Conservation (phyloP, 1,284 basidiomycete genomes). For the Mycena sp. region DNA sequence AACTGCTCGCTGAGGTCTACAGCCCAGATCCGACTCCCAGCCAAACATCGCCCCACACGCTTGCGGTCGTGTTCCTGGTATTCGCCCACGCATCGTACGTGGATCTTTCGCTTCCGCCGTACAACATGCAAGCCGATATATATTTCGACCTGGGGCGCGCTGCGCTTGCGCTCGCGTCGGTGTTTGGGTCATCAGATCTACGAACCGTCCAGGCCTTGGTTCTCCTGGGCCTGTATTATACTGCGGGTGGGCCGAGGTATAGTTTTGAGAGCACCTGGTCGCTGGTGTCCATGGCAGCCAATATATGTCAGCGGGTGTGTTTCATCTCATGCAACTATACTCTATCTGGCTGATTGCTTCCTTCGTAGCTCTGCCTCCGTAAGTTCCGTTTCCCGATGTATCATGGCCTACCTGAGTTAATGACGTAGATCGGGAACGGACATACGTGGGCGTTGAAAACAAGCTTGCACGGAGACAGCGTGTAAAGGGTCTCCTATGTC, state of each 20-base stretch:
- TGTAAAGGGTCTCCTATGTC: background rate
- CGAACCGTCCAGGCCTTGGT: slow-evolving; percentile 15
- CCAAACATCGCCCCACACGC: background rate
- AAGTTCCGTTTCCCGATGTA: background rate
- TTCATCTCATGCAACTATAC: background rate
- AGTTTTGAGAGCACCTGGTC: slow-evolving; percentile 10
- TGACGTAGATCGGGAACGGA: slow-evolving; percentile 6
- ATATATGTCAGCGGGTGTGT: background rate
- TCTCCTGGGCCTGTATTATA: slow-evolving; percentile 13
- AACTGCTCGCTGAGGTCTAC: slow-evolving; percentile 3
- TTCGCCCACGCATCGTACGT: slow-evolving; percentile 18
- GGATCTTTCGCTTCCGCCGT: slow-evolving; percentile 16
- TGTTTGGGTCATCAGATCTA: slow-evolving; percentile 14
- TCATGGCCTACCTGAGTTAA: background rate
- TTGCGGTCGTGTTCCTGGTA: slow-evolving; percentile 10
- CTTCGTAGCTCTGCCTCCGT: slow-evolving; percentile 12
- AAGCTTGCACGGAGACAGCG: slow-evolving; percentile 3
- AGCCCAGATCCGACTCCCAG: background rate
- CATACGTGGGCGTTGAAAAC: background rate
- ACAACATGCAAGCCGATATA: slow-evolving; percentile 12
- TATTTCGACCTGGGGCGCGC: slow-evolving; percentile 18
- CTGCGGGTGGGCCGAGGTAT: slow-evolving; percentile 7
- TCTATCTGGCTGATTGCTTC: background rate
- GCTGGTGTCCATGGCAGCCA: background rate
- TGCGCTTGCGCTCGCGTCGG: slow-evolving; percentile 1